Evolutionary conservation across 2,329 filamentous ascomycete genomes (phyloP), one percentile per base, ranked within the genome.

Genomic region (Stagonosporopsis vannaccii): DNA sequence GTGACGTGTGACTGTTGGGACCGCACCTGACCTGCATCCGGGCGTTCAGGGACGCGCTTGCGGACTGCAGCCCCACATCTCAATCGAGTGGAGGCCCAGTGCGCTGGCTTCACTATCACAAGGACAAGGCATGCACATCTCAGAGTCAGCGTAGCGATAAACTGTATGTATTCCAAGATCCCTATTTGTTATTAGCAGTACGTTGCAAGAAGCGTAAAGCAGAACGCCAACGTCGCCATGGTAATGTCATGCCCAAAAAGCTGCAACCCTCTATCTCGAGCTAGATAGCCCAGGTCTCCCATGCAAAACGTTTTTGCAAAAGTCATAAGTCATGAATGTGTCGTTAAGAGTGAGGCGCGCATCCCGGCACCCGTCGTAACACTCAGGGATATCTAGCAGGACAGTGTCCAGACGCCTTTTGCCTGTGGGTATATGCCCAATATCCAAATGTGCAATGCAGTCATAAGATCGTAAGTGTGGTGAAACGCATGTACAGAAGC

Each of bases 321-420:
- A 47, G 56, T 69, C 69, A 62, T 72, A 66, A 66, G 48, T 75
- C 71, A 63, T 75, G 66, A 71, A 69, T 63, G 61, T 63, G 60
- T 74, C 67, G 66, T 69, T 66, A 51, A 69, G 71, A 73, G 71
- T 73, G 71, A 75, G 71, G 70, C 67, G 60, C 41, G 47, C 52
- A 58, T 65, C 56, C 63, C 61, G 49, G 35, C 63, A 66, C 71
- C 71, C 69, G 52, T 65, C 70, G 59, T 73, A 63, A 73, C 72
- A 73, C 71, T 73, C 72, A 47, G 69, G 59, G 69, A 72, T 73
- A 74, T 73, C 56, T 57, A 53, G 62, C 63, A 61, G 56, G 61
- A 56, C 46, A 62, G 51, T 60, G 58, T 61, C 62, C 59, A 60
- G 57, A 65, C 63, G 60, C 59, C 66, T 63, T 58, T 61, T 68